These are phyloP conservation scores for Yamadazyma jaroonii DNA, from an alignment of 1,139 yeast species.

Conservation along the genomic window DNA sequence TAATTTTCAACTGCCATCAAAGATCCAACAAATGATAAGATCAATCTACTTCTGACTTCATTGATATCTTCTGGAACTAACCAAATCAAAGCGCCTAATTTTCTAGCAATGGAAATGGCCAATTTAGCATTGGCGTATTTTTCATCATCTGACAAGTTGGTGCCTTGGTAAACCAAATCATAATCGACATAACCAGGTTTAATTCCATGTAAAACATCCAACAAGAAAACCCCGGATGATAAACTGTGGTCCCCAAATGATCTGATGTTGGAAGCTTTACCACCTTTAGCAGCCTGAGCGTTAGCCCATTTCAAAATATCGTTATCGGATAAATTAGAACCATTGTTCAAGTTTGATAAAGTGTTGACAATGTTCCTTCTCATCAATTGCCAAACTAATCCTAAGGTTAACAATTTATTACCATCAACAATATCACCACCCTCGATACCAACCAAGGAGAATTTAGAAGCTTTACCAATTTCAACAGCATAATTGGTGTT, in stretches of 20 bases:
- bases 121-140: slow-evolving; percentile 91
- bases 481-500: slow-evolving; percentile 96
- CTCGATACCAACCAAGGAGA: slow-evolving; percentile 95
- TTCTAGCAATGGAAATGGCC: slow-evolving; percentile 97
- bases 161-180: slow-evolving; percentile 78
- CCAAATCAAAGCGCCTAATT: slow-evolving; percentile 97
- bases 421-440: slow-evolving; percentile 98
- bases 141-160: slow-evolving; percentile 66
- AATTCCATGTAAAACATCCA: slow-evolving; percentile 88
- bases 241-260: slow-evolving; percentile 82
- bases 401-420: slow-evolving; percentile 81
- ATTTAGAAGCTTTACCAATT: slow-evolving; percentile 86
- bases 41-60: slow-evolving; percentile 91
- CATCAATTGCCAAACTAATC: slow-evolving; percentile 99
- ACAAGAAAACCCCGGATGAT: slow-evolving; percentile 73
- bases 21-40: slow-evolving; percentile 91
- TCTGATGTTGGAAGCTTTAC: slow-evolving; percentile 64
- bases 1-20: slow-evolving; percentile 58
- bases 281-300: slow-evolving; percentile 78
- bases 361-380: slow-evolving; percentile 90
- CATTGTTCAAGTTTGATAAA: slow-evolving; percentile 66
- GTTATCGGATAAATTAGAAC: slow-evolving; percentile 64
- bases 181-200: slow-evolving; percentile 98
- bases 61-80: slow-evolving; percentile 98
- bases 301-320: slow-evolving; percentile 96